phyloP scores from a whole-genome alignment of 768 basidiomycete genomes.

The Boletus vermiculosoides region DNA sequence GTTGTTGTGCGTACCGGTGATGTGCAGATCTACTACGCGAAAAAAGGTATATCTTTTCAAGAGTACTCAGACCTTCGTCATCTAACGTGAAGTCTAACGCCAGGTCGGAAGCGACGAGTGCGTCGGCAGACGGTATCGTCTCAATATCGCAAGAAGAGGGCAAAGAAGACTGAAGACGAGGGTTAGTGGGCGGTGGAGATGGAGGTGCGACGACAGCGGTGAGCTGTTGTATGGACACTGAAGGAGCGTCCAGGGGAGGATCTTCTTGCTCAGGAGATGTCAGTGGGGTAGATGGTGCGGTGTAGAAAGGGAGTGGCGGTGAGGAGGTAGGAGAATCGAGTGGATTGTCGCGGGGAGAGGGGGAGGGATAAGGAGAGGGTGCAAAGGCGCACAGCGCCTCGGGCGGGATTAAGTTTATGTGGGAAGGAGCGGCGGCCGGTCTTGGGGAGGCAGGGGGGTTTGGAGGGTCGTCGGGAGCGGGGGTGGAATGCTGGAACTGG shows the following conservation, averaged over 20 bases:
- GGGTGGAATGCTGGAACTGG: slow-evolving; percentile 25
- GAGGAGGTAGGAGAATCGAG: slow-evolving; percentile 38
- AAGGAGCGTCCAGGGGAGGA: slow-evolving; percentile 24
- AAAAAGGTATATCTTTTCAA: slow-evolving; percentile 92
- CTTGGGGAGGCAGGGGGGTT: slow-evolving; percentile 14
- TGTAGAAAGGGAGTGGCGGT: slow-evolving; percentile 43
- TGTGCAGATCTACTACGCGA: slow-evolving; percentile 71
- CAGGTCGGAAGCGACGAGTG: slow-evolving; percentile 28
- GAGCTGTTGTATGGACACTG: slow-evolving; percentile 20
- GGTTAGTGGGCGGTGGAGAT: slow-evolving; percentile 26
- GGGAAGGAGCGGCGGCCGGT: slow-evolving; percentile 30
- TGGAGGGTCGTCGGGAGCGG: slow-evolving; percentile 16
- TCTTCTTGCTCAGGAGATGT: slow-evolving; percentile 41
- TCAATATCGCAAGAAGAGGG: slow-evolving; percentile 29
- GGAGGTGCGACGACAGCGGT: slow-evolving; percentile 19
- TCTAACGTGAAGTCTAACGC: slow-evolving; percentile 51
- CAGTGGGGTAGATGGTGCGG: slow-evolving; percentile 48
- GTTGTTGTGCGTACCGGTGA: slow-evolving; percentile 41
- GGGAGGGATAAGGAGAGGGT: slow-evolving; percentile 34
- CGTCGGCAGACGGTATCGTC: slow-evolving; percentile 27
- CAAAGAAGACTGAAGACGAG: slow-evolving; percentile 20
- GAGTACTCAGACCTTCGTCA: slow-evolving; percentile 76
- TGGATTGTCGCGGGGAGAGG: slow-evolving; percentile 36
- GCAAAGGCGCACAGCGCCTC: slow-evolving; percentile 32
- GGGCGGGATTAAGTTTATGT: slow-evolving; percentile 34